Base-by-base conservation (phyloP, 768 basidiomycete genomes). In the Tephrocybe sp. region DNA sequence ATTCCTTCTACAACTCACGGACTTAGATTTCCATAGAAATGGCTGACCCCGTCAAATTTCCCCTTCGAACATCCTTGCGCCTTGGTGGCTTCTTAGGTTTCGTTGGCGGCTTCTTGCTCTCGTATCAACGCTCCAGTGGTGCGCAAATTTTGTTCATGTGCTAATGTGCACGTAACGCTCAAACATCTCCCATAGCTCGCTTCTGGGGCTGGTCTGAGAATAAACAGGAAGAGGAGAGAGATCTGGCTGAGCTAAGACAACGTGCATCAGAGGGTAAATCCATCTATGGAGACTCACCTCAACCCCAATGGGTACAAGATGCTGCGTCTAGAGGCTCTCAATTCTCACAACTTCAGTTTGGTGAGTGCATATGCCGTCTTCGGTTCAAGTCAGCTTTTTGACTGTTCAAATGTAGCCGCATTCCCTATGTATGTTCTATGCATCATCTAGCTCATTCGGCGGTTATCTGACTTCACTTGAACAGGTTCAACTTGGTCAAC, bases 131-230 rank as follows among this genome's bases (percentile, higher is more conserved):
- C 47, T 92, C 91, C 27, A 88, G 86, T 61, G 74, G 94, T 96
- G 63, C 68, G 91, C 75, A 35, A 45, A 64, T 59, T 47, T 53
- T 58, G 30, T 44, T 39, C 22, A 36, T 13, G 26, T 35, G 7
- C 19, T 12, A 28, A 19, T 13, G 24, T 18, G 7, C 16, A 19
- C 15, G 22, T 26, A 5, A 8, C 26, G 18, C n/a, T 47, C 27
- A 42, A 27, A 41, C 19, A 52, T 47, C 24, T 40, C 45, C 44
- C 31, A 9, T 61, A 92, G 90, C 82, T 64, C 92, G 92, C n/a
- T 91, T 96, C 75, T 94, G 90, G 91, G 92, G 92, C 44, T 95
- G 92, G 92, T 72, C 82, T 5, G 92, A 96, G 70, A 96, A 96
- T 70, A 80, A 82, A 55, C 76, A 81, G 13, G 96, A 98, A 67